Evolutionary conservation across 441 rosid genomes (phyloP), one percentile per base, ranked within the genome.

Genomic region (Gossypium schwendimanii): DNA sequence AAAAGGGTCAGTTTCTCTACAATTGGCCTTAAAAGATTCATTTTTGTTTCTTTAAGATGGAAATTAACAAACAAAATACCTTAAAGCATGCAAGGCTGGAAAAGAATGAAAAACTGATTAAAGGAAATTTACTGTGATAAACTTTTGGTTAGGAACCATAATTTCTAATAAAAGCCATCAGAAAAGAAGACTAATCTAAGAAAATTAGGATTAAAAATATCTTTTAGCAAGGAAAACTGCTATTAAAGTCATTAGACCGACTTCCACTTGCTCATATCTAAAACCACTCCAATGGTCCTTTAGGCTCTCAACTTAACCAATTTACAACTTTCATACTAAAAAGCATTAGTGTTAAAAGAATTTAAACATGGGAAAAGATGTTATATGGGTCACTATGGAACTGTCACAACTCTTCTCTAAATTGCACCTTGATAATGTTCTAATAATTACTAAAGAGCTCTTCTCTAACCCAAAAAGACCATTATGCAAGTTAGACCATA

Each of bases 1-100:
- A 90, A 90, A 70, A 80, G 59, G 53, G 83, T 73, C 44, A 92
- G 67, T 68, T 92, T 93, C 49, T 94, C 94, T 0, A 69, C 76
- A 6, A 76, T 74, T 2, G 91, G 81, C 74, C 81, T 76, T 52
- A 91, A 70, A 18, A 81, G 79, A 76, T 84, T 76, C 93, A 91
- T 87, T 81, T 92, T 92, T 17, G 90, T 61, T 54, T 86, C 87
- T 66, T 94, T 91, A 73, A 45, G 14, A 26, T 17, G 49, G 17
- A 49, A 54, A 73, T 77, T 63, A 68, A 60, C 54, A 14, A 67
- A 6, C 2, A 39, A 20, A 76, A 20, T 31, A 23, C 20, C 41
- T 4, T 11, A 50, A 18, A 69, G 31, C 57, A 17, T 20, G 39
- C 26, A 69, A 58, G 39, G 12, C 1, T 28, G 10, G 60, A 14